Evolutionary conservation across 192 early-diverging fungal species (phyloP).

Genomic region (Entomortierella lignicola): DNA sequence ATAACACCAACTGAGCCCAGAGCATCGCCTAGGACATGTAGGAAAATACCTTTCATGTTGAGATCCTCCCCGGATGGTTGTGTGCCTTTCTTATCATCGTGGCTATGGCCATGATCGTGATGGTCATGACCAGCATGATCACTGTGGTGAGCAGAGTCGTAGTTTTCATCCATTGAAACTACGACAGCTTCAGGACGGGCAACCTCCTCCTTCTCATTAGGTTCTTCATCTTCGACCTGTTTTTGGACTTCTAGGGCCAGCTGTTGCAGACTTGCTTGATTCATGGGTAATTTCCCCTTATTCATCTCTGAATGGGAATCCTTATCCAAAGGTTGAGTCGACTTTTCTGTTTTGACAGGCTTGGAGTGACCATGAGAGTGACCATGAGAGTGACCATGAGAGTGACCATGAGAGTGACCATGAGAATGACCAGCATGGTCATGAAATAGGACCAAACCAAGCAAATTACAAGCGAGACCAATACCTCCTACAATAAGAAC

Average conservation of each 20-base stretch:
- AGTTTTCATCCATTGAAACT: conserved; percentile 18
- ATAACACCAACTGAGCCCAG: conserved; percentile 92
- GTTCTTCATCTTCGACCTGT: conserved; percentile 29
- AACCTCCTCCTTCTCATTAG: background rate
- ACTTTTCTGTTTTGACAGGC: background rate
- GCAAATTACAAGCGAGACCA: conserved; percentile 81
- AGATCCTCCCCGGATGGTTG: conserved; percentile 58
- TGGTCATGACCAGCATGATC: conserved; percentile 53
- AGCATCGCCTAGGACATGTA: conserved; percentile 93
- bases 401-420: conserved; percentile 51
- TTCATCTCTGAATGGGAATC: too few relatives aligned
- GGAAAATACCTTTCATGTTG: conserved; percentile 77
- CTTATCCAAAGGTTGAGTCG: background rate
- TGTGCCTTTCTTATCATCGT: conserved; percentile 15
- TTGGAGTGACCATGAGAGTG: conserved; percentile 35
- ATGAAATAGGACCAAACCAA: conserved; percentile 87
- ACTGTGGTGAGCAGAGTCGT: conserved; percentile 8
- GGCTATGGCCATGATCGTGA: conserved; percentile 48
- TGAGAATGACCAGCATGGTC: conserved; percentile 58
- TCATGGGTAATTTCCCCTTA: conserved; percentile 39
- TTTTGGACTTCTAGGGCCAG: conserved; percentile 34
- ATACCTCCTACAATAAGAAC: conserved; percentile 84
- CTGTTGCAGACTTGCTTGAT: conserved; percentile 23
- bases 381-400: conserved; percentile 65
- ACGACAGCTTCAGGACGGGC: conserved; percentile 5